Percentiles rank a stretch among this genome's conserved stretches.
Conservation (phyloP, 2,329 filamentous ascomycete species). For the Fusarium multiceps region DNA sequence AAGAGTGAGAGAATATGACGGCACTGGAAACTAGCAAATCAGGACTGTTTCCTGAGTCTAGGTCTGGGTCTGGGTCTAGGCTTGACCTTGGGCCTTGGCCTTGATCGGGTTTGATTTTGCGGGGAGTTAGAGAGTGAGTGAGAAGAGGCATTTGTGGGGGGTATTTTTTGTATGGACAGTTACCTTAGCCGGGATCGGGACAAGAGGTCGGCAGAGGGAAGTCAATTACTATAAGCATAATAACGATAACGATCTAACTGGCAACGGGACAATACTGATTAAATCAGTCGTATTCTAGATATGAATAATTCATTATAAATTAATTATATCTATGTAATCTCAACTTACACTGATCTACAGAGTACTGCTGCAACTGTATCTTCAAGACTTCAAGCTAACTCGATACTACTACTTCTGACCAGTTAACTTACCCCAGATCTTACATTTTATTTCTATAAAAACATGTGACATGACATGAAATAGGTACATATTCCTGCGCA, state of each 20-base stretch:
- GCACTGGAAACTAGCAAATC: conserved; percentile 10
- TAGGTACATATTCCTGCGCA: conserved; percentile 29
- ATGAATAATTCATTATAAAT: background rate
- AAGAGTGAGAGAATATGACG: conserved; percentile 17
- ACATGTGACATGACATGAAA: conserved; percentile 37
- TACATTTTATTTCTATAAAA: background rate
- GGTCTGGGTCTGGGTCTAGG: background rate
- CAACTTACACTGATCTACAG: background rate
- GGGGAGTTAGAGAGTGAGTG: conserved; percentile 24
- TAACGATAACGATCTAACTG: background rate
- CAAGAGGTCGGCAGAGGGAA: conserved; percentile 31
- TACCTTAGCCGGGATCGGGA: conserved; percentile 37
- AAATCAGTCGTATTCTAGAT: background rate
- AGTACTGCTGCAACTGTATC: background rate
- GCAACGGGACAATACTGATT: background rate
- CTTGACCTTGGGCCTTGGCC: background rate
- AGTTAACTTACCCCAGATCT: conserved; percentile 17
- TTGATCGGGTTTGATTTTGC: conserved; percentile 28
- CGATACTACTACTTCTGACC: conserved; percentile 3
- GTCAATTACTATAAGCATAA: background rate
- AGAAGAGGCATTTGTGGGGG: conserved; percentile 32
- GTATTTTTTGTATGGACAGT: background rate
- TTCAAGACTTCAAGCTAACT: background rate
- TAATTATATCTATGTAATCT: background rate
- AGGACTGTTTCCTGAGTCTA: conserved; percentile 27